Percentiles rank a stretch among this genome's conserved stretches.
These are phyloP conservation scores for Microbotryomycetes sp. DNA, from an alignment of 1,284 basidiomycete species.

Conservation along the genomic window DNA sequence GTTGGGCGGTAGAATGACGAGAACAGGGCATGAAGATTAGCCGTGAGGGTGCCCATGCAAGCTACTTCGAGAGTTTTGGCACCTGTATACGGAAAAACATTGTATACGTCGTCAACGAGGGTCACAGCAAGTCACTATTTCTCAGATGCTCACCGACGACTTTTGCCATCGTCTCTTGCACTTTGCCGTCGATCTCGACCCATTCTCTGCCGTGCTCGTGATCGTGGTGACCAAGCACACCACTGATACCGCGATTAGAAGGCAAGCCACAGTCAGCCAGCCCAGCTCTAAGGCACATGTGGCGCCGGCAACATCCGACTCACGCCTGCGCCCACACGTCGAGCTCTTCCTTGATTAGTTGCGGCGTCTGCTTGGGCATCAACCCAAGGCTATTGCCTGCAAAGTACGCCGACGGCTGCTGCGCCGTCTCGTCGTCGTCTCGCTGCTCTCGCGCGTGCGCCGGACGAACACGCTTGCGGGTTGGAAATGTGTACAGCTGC, in stretches of 20 bases:
- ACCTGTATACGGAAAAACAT: slow-evolving; percentile 47
- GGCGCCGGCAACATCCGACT: slow-evolving; percentile 34
- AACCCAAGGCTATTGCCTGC: slow-evolving; percentile 94
- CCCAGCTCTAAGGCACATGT: not conserved
- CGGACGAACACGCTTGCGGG: slow-evolving; percentile 5
- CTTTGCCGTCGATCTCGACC: slow-evolving; percentile 67
- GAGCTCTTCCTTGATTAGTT: slow-evolving; percentile 74
- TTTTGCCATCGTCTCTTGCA: slow-evolving; percentile 68
- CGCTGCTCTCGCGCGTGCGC: not conserved
- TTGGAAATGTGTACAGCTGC: slow-evolving; percentile 20
- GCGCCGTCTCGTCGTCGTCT: slow-evolving; percentile 48
- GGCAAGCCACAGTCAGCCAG: slow-evolving; percentile 9
- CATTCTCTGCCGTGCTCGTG: slow-evolving; percentile 79
- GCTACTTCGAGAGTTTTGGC: slow-evolving; percentile 82
- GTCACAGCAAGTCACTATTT: too few relatives aligned
- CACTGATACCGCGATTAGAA: slow-evolving; percentile 48
- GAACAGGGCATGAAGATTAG: slow-evolving; percentile 91
- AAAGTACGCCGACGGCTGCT: too few relatives aligned
- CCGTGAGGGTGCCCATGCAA: slow-evolving; percentile 87
- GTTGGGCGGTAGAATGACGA: slow-evolving; percentile 90
- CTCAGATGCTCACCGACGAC: slow-evolving; percentile 77
- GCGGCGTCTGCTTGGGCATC: slow-evolving; percentile 63
- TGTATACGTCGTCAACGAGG: too few relatives aligned
- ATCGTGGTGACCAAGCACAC: slow-evolving; percentile 82
- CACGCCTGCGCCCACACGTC: slow-evolving; percentile 78